Evolutionary conservation across 345 rosid genomes (phyloP).

Genomic region (Linum trigynum): DNA sequence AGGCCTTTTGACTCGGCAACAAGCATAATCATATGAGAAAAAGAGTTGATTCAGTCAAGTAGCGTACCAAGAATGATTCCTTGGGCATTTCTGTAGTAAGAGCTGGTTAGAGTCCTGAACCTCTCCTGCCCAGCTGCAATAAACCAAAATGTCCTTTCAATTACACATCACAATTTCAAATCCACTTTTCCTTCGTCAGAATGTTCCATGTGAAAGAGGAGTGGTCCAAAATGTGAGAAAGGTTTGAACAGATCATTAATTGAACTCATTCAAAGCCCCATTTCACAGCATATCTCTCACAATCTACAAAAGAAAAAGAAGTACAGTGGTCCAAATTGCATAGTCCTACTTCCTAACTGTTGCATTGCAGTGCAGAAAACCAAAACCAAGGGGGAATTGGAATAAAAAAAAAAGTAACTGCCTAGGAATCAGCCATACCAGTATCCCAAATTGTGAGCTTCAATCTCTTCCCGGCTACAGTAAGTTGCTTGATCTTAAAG

Average conservation of each 20-base stretch:
- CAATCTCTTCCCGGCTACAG: conserved; percentile 1
- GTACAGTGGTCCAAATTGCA: conserved; percentile 1
- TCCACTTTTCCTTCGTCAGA: too few relatives aligned
- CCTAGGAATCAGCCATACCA: neutral
- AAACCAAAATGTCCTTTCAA: too few relatives aligned
- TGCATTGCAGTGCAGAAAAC: conserved; percentile 10
- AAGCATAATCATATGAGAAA: neutral
- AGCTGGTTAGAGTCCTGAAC: conserved; percentile 44
- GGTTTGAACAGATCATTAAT: too few relatives aligned
- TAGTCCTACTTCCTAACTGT: conserved; percentile 3
- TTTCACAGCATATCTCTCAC: neutral
- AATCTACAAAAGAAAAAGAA: neutral
- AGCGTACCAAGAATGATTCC: conserved; percentile 37
- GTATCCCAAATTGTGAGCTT: conserved; percentile 6
- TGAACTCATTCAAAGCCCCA: too few relatives aligned
- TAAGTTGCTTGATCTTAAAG: conserved; percentile 4
- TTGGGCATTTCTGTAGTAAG: conserved; percentile 46
- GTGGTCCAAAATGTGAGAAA: neutral
- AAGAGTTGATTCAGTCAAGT: too few relatives aligned
- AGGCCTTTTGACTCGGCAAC: neutral
- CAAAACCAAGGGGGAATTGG: neutral
- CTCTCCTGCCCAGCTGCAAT: conserved; percentile 49
- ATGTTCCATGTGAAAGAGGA: neutral
- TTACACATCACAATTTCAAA: too few relatives aligned
- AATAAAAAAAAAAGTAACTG: conserved; percentile 2